Base-by-base conservation (phyloP, 2,329 filamentous ascomycete genomes). In the Paecilomyces variotii region DNA sequence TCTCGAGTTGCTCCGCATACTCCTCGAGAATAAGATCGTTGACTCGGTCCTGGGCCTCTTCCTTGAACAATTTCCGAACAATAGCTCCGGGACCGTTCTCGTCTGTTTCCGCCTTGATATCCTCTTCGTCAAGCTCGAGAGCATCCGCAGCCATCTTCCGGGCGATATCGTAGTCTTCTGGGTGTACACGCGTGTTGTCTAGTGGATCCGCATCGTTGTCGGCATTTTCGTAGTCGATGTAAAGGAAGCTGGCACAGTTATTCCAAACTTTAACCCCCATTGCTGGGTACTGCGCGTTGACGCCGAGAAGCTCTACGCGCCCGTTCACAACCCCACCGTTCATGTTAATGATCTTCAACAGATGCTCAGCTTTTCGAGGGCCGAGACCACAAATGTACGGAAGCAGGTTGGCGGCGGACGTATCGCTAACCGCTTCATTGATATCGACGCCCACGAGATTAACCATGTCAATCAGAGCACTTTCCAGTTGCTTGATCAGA, bases 61-160 rank as follows among this genome's bases (percentile, higher is more conserved):
- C 91, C 69, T 91, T 90, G 72, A 99, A 90, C n/a, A 99, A 85
- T 74, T 93, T 95, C 62, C 92, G 87, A 57, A 99, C 90, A 65
- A 97, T 92, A 6, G 93, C 94, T 14, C 90, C 91, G 0, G 89
- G 82, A 0, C 94, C 94, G 63, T 91, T 90, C 69, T 97, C 91
- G 64, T 96, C 90, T 4, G 88, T 89, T 76, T 97, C 92, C 1
- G 89, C 91, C 75, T 96, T 95, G 71, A 99, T 91, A 68, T 99
- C 94, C 78, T 99, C 94, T 76, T 99, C 94, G 66, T 99, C 94
- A 64, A 99, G 82, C 71, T 97, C 93, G 54, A 99, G 80, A 14
- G 94, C 94, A 79, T 99, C 94, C 2, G 94, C 94, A 24, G 94
- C 94, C 88, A 99, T 97, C 77, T 99, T 99, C 66, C 93, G 90